Evolutionary conservation across 306 rosid genomes (phyloP), one percentile per base, ranked within the genome.

Genomic region (Cicer pinnatifidum): DNA sequence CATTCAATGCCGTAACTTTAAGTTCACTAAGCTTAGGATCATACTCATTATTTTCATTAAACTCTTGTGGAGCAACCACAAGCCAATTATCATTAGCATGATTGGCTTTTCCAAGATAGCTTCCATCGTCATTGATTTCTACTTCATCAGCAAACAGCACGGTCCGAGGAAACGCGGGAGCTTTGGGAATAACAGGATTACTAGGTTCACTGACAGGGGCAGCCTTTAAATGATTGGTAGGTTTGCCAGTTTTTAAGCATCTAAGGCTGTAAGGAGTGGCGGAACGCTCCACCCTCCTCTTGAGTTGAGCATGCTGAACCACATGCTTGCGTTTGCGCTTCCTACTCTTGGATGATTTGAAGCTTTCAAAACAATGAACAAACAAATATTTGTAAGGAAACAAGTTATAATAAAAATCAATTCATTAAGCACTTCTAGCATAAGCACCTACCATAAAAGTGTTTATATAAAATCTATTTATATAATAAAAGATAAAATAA

Each of bases 11-110:
- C 6, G 86, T 77, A 59, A 84, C 79, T 87, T 78, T 89, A 74
- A 91, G 95, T 82, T 94, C 95, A 45, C 92, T 94, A 35, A 89
- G 92, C 76, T 85, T 89, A 9, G 97, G 95, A 77, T 91, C 96
- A 54, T 87, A 87, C 62, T 73, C 71, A 43, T 80, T 84, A 76
- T 65, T 75, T 46, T 50, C 75, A 58, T 66, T 45, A 75, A 58
- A 75, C 37, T 16, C 77, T 51, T 72, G 56, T 9, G 73, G 70
- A 59, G 38, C 73, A 72, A 73, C 79, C 13, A 17, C 69, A 62
- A 61, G 58, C 50, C 56, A 76, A 78, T 63, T 86, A 15, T 53
- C 93, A 72, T 74, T 62, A 64, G 33, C 54, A 48, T 62, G 76
- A 67, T 39, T 75, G 17, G 63, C 40, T 13, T 40, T 62, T 67